phyloP scores from a whole-genome alignment of 2,329 filamentous ascomycete genomes.

The Diaporthe nobilis region DNA sequence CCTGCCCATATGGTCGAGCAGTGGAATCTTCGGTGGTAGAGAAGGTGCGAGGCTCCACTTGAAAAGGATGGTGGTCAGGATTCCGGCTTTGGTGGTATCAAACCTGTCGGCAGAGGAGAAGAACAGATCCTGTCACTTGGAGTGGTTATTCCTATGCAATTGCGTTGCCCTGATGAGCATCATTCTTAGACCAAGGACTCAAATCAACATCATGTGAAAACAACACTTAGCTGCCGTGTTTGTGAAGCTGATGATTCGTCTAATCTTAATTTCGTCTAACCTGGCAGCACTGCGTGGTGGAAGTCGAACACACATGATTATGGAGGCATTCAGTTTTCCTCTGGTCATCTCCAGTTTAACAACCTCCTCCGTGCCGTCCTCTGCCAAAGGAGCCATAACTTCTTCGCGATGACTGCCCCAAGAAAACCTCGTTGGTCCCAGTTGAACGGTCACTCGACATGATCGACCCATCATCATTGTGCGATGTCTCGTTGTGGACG shows the following conservation, averaged over 20 bases:
- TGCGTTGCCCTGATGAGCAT: slow-evolving; percentile 13
- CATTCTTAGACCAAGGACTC: slow-evolving; percentile 1
- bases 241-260: not conserved
- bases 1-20: not conserved
- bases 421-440: not conserved
- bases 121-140: not conserved
- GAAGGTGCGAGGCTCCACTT: not conserved
- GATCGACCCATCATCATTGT: too few species aligned
- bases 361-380: not conserved
- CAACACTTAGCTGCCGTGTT: not conserved
- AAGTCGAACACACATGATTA: too few species aligned
- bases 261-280: not conserved
- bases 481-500: too few species aligned
- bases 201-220: slow-evolving; percentile 11
- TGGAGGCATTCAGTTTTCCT: not conserved
- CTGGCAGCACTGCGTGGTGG: not conserved
- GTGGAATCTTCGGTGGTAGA: not conserved
- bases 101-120: slow-evolving; percentile 2
- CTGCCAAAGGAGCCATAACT: not conserved
- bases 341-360: not conserved
- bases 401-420: not conserved
- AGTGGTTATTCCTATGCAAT: slow-evolving; percentile 14
- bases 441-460: not conserved
- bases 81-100: not conserved
- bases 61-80: not conserved